Evolutionary conservation across 805 yeast species (phyloP).

Genomic region (Wickerhamiella occidentalis): DNA sequence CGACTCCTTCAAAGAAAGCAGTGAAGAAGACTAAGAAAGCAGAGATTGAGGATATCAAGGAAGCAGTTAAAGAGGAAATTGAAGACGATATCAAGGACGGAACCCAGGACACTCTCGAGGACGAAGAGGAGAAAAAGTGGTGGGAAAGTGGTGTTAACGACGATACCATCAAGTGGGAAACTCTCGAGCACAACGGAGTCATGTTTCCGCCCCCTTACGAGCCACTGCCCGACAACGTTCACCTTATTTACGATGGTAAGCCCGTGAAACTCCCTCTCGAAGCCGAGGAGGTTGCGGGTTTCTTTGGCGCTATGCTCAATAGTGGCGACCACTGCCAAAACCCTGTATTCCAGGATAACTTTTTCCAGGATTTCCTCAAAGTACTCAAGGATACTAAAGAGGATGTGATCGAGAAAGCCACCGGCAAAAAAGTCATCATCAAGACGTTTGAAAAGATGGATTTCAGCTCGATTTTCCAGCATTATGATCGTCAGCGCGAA

Average conservation of each 20-base stretch:
- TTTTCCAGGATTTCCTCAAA: slow-evolving; percentile 62
- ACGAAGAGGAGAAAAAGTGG: slow-evolving; percentile 33
- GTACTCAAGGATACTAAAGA: slow-evolving; percentile 55
- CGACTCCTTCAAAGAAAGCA: too few species aligned
- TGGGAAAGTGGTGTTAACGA: slow-evolving; percentile 66
- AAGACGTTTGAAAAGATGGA: slow-evolving; percentile 58
- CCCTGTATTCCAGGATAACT: slow-evolving; percentile 75
- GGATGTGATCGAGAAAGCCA: slow-evolving; percentile 37
- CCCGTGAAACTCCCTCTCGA: slow-evolving; percentile 62
- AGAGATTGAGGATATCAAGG: slow-evolving; percentile 15
- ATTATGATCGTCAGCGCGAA: slow-evolving; percentile 57
- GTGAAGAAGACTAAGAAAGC: slow-evolving; percentile 8
- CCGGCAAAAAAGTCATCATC: slow-evolving; percentile 33
- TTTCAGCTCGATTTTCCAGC: slow-evolving; percentile 57
- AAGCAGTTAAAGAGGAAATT: slow-evolving; percentile 16
- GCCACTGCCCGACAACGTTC: slow-evolving; percentile 68
- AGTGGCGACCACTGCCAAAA: slow-evolving; percentile 66
- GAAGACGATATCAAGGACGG: slow-evolving; percentile 11
- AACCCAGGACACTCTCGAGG: neutral
- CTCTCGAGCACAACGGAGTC: slow-evolving; percentile 81
- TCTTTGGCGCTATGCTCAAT: slow-evolving; percentile 77
- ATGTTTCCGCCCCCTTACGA: slow-evolving; percentile 87
- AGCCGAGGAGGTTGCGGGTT: slow-evolving; percentile 96
- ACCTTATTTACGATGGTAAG: slow-evolving; percentile 60
- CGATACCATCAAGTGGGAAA: slow-evolving; percentile 73